Evolutionary conservation across 2,329 filamentous ascomycete species (phyloP), one percentile per base, ranked within the genome.

Genomic region (Aspergillus japonicus): DNA sequence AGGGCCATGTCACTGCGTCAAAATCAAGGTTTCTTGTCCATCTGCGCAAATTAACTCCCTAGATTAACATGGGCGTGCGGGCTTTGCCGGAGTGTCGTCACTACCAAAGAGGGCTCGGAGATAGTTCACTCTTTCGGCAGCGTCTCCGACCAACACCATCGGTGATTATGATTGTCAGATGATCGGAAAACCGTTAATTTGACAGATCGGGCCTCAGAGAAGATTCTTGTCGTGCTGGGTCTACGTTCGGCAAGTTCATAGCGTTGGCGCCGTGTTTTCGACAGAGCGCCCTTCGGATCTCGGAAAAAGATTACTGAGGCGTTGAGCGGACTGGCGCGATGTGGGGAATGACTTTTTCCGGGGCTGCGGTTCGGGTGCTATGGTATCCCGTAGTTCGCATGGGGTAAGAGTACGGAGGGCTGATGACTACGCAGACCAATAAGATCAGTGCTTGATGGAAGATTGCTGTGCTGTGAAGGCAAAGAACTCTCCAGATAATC

Each of bases 221-320:
- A 19, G 7, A 6, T 2, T 44, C 6, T 16, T 2, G n/a, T 16
- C 39, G 39, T 19, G 16, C 16, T 44, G 39, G 39, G 16, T 8
- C 39, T n/a, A 16, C 16, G 16, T 44, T 44, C 39, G 39, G 39
- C 39, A 44, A 44, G 39, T 44, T 44, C 12, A 19, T 44, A 19
- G n/a, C 16, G 4, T 44, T 12, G 33, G 33, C 33, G 26, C 26
- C 26, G 26, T 29, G 7, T 2, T 3, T 10, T 7, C 2, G 26
- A 29, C 26, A 2, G 26, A 3, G 26, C 26, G 26, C 7, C 26
- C 7, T 24, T 24, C 48, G 24, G 48, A 14, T 29, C 23, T 29
- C 48, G 48, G 48, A 50, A 26, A n/a, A 50, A 50, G 24, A 29
- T 50, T 50, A 29, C 48, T 50, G 48, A 50, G 48, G 48, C 24